Percentiles rank a stretch among this genome's conserved stretches.
phyloP scores from a whole-genome alignment of 2,329 filamentous ascomycete genomes.

The Ophiosphaerella korrae region DNA sequence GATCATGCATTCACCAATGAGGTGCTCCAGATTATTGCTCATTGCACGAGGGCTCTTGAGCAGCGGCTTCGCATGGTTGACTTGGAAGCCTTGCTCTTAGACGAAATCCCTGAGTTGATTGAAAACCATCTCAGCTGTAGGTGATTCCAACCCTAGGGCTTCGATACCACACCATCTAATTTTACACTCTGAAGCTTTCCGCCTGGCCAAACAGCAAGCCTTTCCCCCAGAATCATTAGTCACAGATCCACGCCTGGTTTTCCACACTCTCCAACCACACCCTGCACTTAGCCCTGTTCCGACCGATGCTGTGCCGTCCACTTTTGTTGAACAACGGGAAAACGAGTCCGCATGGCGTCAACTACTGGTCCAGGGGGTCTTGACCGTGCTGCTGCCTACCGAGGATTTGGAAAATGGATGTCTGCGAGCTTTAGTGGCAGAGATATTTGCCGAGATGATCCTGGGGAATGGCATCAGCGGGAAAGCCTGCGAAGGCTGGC shows the following conservation, averaged over 20 bases:
- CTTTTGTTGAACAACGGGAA: conserved; percentile 66
- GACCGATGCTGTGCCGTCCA: conserved; percentile 56
- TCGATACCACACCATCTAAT: conserved; percentile 32
- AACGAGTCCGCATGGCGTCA: conserved; percentile 87
- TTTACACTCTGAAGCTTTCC: conserved; percentile 65
- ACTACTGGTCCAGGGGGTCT: conserved; percentile 78
- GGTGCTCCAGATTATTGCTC: conserved; percentile 86
- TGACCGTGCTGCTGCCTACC: conserved; percentile 85
- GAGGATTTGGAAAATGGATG: conserved; percentile 91
- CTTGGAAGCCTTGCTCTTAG: conserved; percentile 78
- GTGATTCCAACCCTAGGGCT: conserved; percentile 33
- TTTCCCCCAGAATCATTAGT: conserved; percentile 64
- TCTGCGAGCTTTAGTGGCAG: conserved; percentile 79
- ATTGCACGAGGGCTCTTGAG: conserved; percentile 86
- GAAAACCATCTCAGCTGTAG: conserved; percentile 80
- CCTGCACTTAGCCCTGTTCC: conserved; percentile 81
- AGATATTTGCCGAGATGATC: conserved; percentile 89
- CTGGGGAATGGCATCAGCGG: conserved; percentile 80
- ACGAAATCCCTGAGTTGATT: conserved; percentile 84
- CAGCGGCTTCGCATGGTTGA: conserved; percentile 83
- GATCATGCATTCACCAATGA: conserved; percentile 89
- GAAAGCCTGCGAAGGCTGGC: conserved; percentile 84
- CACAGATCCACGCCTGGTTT: conserved; percentile 69
- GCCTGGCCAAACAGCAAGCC: conserved; percentile 64
- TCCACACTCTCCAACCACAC: conserved; percentile 82